Base-by-base conservation (phyloP, 2,329 filamentous ascomycete species). In the Curvularia spicifera region DNA sequence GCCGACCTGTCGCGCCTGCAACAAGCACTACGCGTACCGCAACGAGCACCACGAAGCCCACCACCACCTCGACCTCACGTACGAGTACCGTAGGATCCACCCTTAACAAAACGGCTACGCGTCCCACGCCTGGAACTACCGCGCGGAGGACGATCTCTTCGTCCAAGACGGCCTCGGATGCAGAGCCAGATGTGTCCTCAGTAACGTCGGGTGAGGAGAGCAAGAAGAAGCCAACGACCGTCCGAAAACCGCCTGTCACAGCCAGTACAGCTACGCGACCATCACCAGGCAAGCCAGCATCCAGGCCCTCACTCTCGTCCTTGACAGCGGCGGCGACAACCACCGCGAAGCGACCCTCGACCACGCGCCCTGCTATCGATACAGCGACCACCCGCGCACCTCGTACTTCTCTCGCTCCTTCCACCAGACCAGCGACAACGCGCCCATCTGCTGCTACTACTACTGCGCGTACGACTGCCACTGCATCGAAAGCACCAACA, bases 41-140 rank as follows among this genome's bases (percentile, higher is more conserved):
- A 8, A 62, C 73, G 10, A 67, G 59, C 62, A 68, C 72, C 59
- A 69, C 71, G 9, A 71, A 64, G 56, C 59, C 72, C 7, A 59
- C 60, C 28, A 40, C 66, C 37, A 67, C 60, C 61, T 54, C 71
- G 5, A 66, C 71, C 7, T 58, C 65, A n/a, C 71, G 74, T 45
- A 63, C 68, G 5, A 64, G 67, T 29, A 63, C 69, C 3, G 51
- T 60, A 2, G 74, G 68, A 9, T 70, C 69, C 7, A 73, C 70
- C 56, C 57, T 76, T 62, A 77, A 67, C 66, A 77, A 76, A 65
- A 71, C 74, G 15, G 71, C 74, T 42, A 76, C 73, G 63, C 74
- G 74, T 63, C 71, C 73, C 7, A 61, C 65, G 7, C 53, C 71
- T 0, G 66, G 68, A 13, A 65, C 73, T 10, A 51, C 64, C 2